phyloP scores from a whole-genome alignment of 1,139 yeast species.

The Meyerozyma elateridarum region DNA sequence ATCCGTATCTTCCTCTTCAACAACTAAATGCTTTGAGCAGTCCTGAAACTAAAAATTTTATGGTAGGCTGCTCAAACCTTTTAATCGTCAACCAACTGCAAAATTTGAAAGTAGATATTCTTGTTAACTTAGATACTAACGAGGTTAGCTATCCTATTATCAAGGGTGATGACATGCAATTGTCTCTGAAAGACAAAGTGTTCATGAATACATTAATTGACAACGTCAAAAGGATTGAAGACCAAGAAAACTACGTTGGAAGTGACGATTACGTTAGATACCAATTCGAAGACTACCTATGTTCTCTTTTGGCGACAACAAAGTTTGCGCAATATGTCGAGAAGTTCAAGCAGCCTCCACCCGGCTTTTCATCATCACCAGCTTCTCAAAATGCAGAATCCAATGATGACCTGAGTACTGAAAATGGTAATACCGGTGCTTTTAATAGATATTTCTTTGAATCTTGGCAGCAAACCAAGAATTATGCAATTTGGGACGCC shows the following conservation, averaged over 20 bases:
- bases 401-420: conserved; percentile 12
- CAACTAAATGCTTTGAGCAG: conserved; percentile 72
- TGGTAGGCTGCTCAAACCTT: conserved; percentile 87
- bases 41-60: conserved; percentile 55
- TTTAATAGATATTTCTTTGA: conserved; percentile 57
- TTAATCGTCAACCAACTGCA: conserved; percentile 67
- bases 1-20: conserved; percentile 89
- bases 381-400: conserved; percentile 6
- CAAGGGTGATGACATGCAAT: conserved; percentile 37
- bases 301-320: conserved; percentile 67
- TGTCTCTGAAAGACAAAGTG: conserved; percentile 65
- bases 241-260: conserved; percentile 44
- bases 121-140: conserved; percentile 35
- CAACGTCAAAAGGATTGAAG: conserved; percentile 13
- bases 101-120: conserved; percentile 43
- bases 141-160: conserved; percentile 41
- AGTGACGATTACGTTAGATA: conserved; percentile 86
- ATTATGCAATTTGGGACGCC: conserved; percentile 63
- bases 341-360: conserved; percentile 38
- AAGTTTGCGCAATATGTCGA: conserved; percentile 62
- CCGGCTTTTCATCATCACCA: conserved; percentile 29
- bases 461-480: conserved; percentile 63
- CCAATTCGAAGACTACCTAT: conserved; percentile 84
- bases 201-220: conserved; percentile 54
- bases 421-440: conserved; percentile 26